phyloP scores from a whole-genome alignment of 768 basidiomycete species.

The Podaxis mareebaensis region DNA sequence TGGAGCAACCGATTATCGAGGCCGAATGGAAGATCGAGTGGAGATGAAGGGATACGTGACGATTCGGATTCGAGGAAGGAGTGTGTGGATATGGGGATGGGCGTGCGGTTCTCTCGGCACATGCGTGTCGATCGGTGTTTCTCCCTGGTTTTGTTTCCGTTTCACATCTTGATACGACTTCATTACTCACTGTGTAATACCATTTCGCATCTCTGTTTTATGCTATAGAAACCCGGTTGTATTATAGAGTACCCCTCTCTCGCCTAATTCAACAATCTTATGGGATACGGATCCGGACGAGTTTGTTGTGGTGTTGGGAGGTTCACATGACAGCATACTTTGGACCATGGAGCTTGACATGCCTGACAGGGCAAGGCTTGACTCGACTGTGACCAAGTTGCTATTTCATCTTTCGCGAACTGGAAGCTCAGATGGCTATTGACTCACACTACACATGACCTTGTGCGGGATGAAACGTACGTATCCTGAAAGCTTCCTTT shows the following conservation, averaged over 20 bases:
- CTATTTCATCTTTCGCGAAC: neutral
- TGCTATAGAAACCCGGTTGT: neutral
- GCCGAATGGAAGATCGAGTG: neutral
- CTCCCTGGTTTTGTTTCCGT: neutral
- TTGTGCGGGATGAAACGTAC: neutral
- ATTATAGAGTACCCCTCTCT: neutral
- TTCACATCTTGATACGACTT: neutral
- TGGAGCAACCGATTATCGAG: neutral
- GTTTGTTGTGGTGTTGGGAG: too few species aligned
- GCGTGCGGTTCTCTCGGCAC: neutral
- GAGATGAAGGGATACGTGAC: neutral
- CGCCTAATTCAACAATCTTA: neutral
- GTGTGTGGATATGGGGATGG: neutral
- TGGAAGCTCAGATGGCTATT: neutral
- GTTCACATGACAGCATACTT: too few species aligned
- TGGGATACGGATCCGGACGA: neutral
- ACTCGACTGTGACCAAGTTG: neutral
- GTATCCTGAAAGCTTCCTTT: neutral
- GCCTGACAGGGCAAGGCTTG: too few species aligned
- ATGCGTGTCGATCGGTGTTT: neutral
- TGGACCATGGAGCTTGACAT: too few species aligned
- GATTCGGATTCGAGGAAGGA: neutral
- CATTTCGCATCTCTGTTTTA: neutral
- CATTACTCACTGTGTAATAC: conserved; percentile 4
- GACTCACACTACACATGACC: neutral